Conservation (phyloP, 2,329 filamentous ascomycete genomes). For the Macrophomina phaseolina region DNA sequence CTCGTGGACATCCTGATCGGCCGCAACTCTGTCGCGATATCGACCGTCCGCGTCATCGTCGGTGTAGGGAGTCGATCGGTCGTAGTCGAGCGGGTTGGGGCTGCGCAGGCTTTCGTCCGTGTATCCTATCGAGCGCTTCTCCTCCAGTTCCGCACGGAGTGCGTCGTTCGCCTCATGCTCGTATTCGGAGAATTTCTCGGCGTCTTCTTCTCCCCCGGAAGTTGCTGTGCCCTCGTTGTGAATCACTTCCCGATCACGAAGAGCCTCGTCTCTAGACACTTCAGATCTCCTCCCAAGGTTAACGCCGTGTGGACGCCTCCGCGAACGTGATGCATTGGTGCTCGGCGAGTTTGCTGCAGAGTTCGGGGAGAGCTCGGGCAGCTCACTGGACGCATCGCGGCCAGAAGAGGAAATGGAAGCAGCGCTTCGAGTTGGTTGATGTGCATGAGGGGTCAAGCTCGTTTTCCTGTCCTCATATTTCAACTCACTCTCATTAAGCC, state of each 20-base stretch:
- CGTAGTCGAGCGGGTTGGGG: constrained; percentile 53
- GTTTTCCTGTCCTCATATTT: constrained; percentile 1
- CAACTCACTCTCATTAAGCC: constrained; percentile 47
- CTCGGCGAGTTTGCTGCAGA: constrained; percentile 64
- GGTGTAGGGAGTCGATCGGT: constrained; percentile 56
- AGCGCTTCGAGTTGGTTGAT: constrained; percentile 51
- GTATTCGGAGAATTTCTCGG: constrained; percentile 57
- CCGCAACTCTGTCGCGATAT: constrained; percentile 62
- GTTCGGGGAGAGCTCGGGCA: constrained; percentile 64
- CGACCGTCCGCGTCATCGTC: constrained; percentile 62
- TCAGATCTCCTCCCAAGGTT: constrained; percentile 50
- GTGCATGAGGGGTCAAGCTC: constrained; percentile 46
- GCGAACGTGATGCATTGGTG: constrained; percentile 60
- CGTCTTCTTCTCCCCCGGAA: constrained; percentile 41
- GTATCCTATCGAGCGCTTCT: constrained; percentile 49
- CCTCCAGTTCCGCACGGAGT: constrained; percentile 54
- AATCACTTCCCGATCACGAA: constrained; percentile 11
- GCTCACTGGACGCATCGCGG: constrained; percentile 59
- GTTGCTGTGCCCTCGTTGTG: constrained; percentile 12
- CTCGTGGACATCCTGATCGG: constrained; percentile 70
- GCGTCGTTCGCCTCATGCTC: constrained; percentile 66
- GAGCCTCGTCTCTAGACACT: not conserved
- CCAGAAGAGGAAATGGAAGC: constrained; percentile 67
- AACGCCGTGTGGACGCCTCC: constrained; percentile 59
- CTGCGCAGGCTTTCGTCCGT: constrained; percentile 59